A percentile compares a stretch with the other conserved stretches of the same genome.
Conservation (phyloP, 2,329 filamentous ascomycete genomes). For the Fusarium paranaense region DNA sequence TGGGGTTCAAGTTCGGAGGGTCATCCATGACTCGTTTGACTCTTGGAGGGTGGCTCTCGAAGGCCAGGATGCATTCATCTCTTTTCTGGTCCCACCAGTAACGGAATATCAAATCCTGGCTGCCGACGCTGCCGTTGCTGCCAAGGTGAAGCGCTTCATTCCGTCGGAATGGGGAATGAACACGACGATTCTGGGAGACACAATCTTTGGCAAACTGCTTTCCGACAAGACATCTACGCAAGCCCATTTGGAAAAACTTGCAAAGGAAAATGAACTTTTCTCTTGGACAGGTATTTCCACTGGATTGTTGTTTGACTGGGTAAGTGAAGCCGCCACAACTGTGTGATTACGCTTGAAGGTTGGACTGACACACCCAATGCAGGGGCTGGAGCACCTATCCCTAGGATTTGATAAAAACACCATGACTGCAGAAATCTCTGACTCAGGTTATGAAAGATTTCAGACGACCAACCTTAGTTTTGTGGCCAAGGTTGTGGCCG, state of each 20-base stretch:
- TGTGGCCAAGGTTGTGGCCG: background rate
- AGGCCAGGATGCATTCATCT: background rate
- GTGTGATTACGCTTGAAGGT: background rate
- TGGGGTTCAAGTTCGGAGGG: background rate
- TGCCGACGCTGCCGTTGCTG: slow-evolving; percentile 1
- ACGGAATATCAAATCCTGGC: background rate
- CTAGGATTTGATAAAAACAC: background rate
- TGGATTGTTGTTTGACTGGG: background rate
- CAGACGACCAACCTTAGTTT: slow-evolving; percentile 8
- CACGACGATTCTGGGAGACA: slow-evolving; percentile 2
- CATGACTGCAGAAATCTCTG: background rate
- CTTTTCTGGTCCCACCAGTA: background rate
- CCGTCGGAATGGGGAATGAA: slow-evolving; percentile 8
- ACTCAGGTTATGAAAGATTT: slow-evolving; percentile 3
- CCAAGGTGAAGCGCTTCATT: slow-evolving; percentile 3
- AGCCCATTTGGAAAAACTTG: background rate
- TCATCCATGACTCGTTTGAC: background rate
- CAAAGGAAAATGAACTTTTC: background rate
- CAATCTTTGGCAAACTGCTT: background rate
- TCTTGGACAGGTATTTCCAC: background rate
- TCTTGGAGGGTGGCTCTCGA: background rate
- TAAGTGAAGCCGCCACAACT: background rate
- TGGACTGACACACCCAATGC: background rate
- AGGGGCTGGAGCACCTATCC: slow-evolving; percentile 1
- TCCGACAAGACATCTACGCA: background rate